Percentiles rank a stretch among this genome's conserved stretches.
Conservation (phyloP, 305 asterid genomes). For the Solanum chacoense region DNA sequence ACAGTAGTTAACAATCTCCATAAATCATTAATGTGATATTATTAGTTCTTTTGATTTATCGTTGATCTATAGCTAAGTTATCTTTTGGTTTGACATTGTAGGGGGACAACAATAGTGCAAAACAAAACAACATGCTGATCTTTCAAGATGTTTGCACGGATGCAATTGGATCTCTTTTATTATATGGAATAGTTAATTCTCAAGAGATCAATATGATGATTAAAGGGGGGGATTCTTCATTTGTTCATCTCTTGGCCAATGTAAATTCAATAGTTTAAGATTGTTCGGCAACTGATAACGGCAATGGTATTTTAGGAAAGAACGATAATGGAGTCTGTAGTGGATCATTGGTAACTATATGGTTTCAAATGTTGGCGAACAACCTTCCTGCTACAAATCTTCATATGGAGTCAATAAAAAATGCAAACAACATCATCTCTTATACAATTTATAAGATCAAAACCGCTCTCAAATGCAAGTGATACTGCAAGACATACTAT, state of each 20-base stretch:
- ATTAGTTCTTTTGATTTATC: background rate
- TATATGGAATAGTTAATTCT: too few relatives aligned
- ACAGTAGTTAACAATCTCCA: too few relatives aligned
- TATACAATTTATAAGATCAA: background rate
- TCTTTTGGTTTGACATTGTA: background rate
- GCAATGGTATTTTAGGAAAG: background rate
- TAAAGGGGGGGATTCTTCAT: background rate
- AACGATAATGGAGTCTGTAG: background rate
- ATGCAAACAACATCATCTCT: background rate
- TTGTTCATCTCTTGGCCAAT: background rate
- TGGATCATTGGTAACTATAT: background rate
- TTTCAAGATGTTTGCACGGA: too few relatives aligned
- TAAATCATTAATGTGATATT: too few relatives aligned
- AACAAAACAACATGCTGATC: background rate
- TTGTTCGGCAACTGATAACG: background rate
- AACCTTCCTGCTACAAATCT: too few relatives aligned
- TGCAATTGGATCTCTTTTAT: background rate
- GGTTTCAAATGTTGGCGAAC: background rate
- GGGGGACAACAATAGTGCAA: background rate
- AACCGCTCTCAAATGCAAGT: background rate
- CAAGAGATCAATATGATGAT: background rate
- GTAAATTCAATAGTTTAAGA: too few relatives aligned
- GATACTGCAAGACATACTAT: background rate
- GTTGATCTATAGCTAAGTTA: too few relatives aligned
- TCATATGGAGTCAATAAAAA: background rate